Conservation (phyloP, 2,329 filamentous ascomycete species). For the Fusarium luffae region DNA sequence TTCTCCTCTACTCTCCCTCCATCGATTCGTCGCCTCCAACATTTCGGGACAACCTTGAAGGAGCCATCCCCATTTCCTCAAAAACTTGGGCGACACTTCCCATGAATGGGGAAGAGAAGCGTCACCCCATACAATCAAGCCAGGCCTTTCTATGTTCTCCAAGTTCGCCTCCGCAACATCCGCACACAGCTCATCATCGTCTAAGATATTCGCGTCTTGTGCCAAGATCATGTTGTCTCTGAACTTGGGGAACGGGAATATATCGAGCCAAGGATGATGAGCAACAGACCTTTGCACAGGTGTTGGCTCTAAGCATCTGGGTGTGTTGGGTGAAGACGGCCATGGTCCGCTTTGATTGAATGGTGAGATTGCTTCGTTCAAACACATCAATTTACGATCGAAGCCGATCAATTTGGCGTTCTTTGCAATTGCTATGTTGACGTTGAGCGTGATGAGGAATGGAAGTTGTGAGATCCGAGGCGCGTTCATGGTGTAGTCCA, state of each 20-base stretch:
- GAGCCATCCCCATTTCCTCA: slow-evolving; percentile 26
- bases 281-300: not conserved
- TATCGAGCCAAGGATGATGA: slow-evolving; percentile 27
- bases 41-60: slow-evolving; percentile 19
- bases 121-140: slow-evolving; percentile 30
- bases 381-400: not conserved
- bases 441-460: slow-evolving; percentile 16
- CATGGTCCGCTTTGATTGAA: slow-evolving; percentile 10
- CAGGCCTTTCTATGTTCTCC: slow-evolving; percentile 2
- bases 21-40: slow-evolving; percentile 18
- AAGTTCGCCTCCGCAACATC: slow-evolving; percentile 13
- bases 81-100: slow-evolving; percentile 20
- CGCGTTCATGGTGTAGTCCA: slow-evolving; percentile 17
- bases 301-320: not conserved
- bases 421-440: slow-evolving; percentile 14
- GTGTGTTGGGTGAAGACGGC: not conserved
- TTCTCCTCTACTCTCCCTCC: slow-evolving; percentile 23
- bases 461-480: slow-evolving; percentile 16
- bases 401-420: slow-evolving; percentile 4
- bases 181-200: slow-evolving; percentile 11
- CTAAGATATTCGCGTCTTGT: not conserved
- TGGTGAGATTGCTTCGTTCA: not conserved
- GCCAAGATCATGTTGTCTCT: slow-evolving; percentile 17
- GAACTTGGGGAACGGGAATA: slow-evolving; percentile 14
- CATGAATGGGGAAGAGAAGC: slow-evolving; percentile 8